phyloP scores from a whole-genome alignment of 2,329 filamentous ascomycete species.

The Trichoderma pleuroti region DNA sequence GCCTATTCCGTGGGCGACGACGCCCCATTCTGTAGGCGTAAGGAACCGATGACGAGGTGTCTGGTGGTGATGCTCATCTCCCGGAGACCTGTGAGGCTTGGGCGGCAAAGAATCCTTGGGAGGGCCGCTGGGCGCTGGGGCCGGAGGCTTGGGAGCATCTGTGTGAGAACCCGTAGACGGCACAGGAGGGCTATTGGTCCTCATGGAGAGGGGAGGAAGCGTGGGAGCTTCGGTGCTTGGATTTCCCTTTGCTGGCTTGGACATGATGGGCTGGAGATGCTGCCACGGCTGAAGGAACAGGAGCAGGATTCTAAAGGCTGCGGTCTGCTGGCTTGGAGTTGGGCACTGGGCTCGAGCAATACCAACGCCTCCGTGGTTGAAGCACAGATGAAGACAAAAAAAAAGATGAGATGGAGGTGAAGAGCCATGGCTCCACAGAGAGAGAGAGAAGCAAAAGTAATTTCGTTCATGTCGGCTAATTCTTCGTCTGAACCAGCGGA shows the following conservation, averaged over 20 bases:
- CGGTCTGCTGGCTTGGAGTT: no score
- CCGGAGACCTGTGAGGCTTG: slow-evolving; percentile 17
- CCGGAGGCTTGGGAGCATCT: not conserved
- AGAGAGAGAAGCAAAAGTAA: not conserved
- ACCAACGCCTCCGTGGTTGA: not conserved
- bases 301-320: not conserved
- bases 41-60: slow-evolving; percentile 39
- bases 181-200: not conserved
- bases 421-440: not conserved
- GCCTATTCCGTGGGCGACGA: slow-evolving; percentile 47
- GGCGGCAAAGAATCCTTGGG: not conserved
- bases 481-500: not conserved
- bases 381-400: not conserved
- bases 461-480: not conserved
- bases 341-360: not conserved
- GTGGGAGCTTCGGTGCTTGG: slow-evolving; percentile 11
- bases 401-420: not conserved
- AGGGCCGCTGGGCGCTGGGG: not conserved
- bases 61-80: slow-evolving; percentile 21
- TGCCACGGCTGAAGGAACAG: not conserved
- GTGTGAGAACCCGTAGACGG: not conserved
- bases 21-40: slow-evolving; percentile 42
- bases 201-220: slow-evolving; percentile 17
- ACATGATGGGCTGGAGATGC: slow-evolving; percentile 12
- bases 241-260: slow-evolving; percentile 11